These are phyloP conservation scores for Magnolia sinica DNA, from an alignment of 164 flowering plant genomes.

Conservation along the genomic window DNA sequence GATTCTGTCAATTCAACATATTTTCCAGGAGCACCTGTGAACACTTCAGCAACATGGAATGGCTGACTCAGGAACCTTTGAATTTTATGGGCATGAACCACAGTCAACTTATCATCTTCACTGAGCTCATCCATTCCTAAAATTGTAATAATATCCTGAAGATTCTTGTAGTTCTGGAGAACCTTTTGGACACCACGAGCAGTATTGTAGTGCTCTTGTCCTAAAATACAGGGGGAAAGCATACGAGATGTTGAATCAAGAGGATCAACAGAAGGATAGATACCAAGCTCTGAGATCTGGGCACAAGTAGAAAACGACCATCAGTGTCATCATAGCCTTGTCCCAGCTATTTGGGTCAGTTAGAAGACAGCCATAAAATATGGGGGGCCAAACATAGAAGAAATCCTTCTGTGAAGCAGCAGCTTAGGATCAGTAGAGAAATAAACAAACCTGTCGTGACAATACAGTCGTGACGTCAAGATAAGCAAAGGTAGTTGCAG, in stretches of 20 bases:
- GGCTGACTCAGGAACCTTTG: slow-evolving; percentile 93
- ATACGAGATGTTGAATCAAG: slow-evolving; percentile 94
- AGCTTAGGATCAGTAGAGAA: neutral
- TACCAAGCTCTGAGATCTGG: slow-evolving; percentile 99
- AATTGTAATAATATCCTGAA: slow-evolving; percentile 98
- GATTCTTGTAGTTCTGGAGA: slow-evolving; percentile 90
- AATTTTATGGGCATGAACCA: slow-evolving; percentile 94
- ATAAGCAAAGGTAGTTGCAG: slow-evolving; percentile 98
- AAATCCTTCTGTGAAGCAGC: neutral
- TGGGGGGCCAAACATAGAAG: neutral
- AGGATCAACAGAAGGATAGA: slow-evolving; percentile 49
- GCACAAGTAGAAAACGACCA: slow-evolving; percentile 3
- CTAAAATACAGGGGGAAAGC: slow-evolving; percentile 91
- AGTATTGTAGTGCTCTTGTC: slow-evolving; percentile 90
- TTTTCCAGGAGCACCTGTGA: slow-evolving; percentile 98
- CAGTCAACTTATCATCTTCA: slow-evolving; percentile 96
- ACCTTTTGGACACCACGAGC: slow-evolving; percentile 96
- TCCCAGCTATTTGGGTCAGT: neutral
- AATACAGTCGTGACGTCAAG: slow-evolving; percentile 98
- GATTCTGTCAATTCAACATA: slow-evolving; percentile 96
- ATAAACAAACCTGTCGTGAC: slow-evolving; percentile 67
- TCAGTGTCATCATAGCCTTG: neutral
- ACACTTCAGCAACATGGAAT: slow-evolving; percentile 98
- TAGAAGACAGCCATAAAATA: slow-evolving; percentile 4
- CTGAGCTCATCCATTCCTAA: slow-evolving; percentile 99